phyloP scores from a whole-genome alignment of 129 eudicot genomes.

The Chrysanthemum seticuspe region DNA sequence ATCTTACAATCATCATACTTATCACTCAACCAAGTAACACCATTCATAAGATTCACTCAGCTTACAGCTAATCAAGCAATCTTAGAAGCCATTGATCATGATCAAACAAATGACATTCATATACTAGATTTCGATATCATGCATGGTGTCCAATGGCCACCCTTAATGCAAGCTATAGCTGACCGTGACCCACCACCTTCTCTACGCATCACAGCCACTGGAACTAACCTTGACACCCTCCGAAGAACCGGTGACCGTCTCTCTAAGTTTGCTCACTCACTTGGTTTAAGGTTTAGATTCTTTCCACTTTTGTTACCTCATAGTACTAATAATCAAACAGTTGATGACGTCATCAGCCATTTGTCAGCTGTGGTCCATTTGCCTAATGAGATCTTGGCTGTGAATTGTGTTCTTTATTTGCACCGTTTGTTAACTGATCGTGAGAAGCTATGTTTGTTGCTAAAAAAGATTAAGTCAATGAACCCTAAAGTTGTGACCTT shows the following conservation, averaged over 20 bases:
- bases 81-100: slow-evolving; percentile 55
- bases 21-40: slow-evolving; percentile 73
- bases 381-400: slow-evolving; percentile 69
- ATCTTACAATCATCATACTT: slow-evolving; percentile 59
- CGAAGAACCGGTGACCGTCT: slow-evolving; percentile 76
- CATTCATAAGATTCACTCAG: slow-evolving; percentile 72
- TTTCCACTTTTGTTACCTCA: slow-evolving; percentile 49
- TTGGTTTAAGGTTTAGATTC: slow-evolving; percentile 66
- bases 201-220: slow-evolving; percentile 76
- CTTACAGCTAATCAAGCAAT: slow-evolving; percentile 98
- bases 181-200: slow-evolving; percentile 51
- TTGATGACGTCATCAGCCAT: slow-evolving; percentile 33
- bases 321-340: slow-evolving; percentile 15
- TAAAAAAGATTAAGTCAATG: slow-evolving; percentile 53
- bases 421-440: slow-evolving; percentile 61
- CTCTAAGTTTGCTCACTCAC: slow-evolving; percentile 58
- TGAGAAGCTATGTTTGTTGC: slow-evolving; percentile 38
- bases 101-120: slow-evolving; percentile 45
- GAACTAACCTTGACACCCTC: slow-evolving; percentile 46
- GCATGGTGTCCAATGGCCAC: slow-evolving; percentile 99
- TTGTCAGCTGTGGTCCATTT: slow-evolving; percentile 32
- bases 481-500: slow-evolving; percentile 64
- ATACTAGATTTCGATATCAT: slow-evolving; percentile 79
- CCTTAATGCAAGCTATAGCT: slow-evolving; percentile 79
- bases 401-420: slow-evolving; percentile 65